A percentile compares a stretch with the other conserved stretches of the same genome.
Evolutionary conservation across 352 stramenopile genomes (phyloP).

Genomic region (Phytophthora macrochlamydospora): DNA sequence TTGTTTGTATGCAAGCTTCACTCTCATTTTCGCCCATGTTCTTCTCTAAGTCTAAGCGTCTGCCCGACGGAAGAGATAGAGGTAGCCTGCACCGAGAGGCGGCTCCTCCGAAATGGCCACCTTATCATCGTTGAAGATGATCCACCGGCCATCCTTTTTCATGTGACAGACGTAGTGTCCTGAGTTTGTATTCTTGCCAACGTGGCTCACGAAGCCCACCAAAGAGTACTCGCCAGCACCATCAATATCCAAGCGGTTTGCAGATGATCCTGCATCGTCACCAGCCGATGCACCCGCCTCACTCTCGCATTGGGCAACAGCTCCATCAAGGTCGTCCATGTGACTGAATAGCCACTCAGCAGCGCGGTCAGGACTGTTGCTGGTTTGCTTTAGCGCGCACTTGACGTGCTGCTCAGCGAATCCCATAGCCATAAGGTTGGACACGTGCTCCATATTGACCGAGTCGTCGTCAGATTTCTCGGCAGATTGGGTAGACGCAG

Average conservation of each 20-base stretch:
- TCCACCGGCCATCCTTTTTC: slow-evolving; percentile 96
- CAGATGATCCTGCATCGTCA: slow-evolving; percentile 16
- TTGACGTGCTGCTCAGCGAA: slow-evolving; percentile 91
- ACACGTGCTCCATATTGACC: slow-evolving; percentile 81
- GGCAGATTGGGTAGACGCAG: slow-evolving; percentile 29
- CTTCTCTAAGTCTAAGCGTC: slow-evolving; percentile 38
- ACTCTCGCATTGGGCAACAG: slow-evolving; percentile 88
- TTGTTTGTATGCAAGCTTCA: no score
- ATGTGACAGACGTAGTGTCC: slow-evolving; percentile 99
- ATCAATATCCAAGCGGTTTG: slow-evolving; percentile 65
- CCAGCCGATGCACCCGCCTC: slow-evolving; percentile 19
- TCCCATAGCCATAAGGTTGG: slow-evolving; percentile 83
- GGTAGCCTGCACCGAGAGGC: slow-evolving; percentile 94
- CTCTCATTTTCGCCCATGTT: no score
- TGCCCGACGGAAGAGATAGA: slow-evolving; percentile 94
- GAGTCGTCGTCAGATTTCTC: slow-evolving; percentile 35
- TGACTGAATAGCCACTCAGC: slow-evolving; percentile 99
- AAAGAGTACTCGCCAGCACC: slow-evolving; percentile 90
- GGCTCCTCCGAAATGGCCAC: slow-evolving; percentile 94
- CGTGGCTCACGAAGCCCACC: slow-evolving; percentile 98
- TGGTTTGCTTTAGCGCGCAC: slow-evolving; percentile 93
- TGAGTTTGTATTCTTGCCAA: slow-evolving; percentile 97
- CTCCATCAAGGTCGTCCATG: slow-evolving; percentile 94
- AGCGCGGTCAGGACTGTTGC: slow-evolving; percentile 91
- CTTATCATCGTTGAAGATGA: slow-evolving; percentile 99